Base-by-base conservation (phyloP, 495 filamentous ascomycete species). In the Talaromyces proteolyticus region DNA sequence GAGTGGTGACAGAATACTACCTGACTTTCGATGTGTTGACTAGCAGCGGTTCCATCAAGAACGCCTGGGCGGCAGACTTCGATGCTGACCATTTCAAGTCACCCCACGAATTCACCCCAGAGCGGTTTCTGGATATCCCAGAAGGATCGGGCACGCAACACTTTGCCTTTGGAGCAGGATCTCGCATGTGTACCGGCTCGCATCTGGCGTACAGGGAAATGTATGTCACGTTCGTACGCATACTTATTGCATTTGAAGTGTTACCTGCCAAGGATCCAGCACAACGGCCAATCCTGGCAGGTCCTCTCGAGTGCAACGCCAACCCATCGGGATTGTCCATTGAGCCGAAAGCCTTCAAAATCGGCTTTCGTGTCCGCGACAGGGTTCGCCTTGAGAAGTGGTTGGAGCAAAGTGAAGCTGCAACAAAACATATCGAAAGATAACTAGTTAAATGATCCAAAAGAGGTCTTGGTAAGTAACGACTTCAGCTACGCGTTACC, bases 321-420 rank as follows among this genome's bases (percentile, higher is more conserved):
- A 75, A 78, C 29, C 70, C 78, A 6, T 86, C 82, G 24, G 75
- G 75, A n/a, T 62, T 87, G 70, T 86, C 82, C 6, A 79, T 80
- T 41, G 82, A 87, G 58, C 82, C 84, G 7, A 86, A 84, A 72
- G 72, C 75, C 14, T 87, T 87, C 60, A 80, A 81, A 65, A 65
- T 75, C 20, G 70, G 75, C 4, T 75, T 82, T 47, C 62, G 57
- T 23, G 57, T 70, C 10, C 64, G 78, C 21, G 68, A 81, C 57
- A 51, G 63, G 22, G 57, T 39, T 52, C 62, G 49, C 47, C 41
- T 79, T 50, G 57, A 71, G 61, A 47, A 60, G 44, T 82, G 68
- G 68, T 64, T 69, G 51, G 55, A 34, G 29, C 8, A 34, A 14
- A 34, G 8, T 8, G 29, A 34, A 34, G 14, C 14, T 8, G 29